Evolutionary conservation across 768 basidiomycete species (phyloP).

Genomic region (Rhizopogon vinicolor): DNA sequence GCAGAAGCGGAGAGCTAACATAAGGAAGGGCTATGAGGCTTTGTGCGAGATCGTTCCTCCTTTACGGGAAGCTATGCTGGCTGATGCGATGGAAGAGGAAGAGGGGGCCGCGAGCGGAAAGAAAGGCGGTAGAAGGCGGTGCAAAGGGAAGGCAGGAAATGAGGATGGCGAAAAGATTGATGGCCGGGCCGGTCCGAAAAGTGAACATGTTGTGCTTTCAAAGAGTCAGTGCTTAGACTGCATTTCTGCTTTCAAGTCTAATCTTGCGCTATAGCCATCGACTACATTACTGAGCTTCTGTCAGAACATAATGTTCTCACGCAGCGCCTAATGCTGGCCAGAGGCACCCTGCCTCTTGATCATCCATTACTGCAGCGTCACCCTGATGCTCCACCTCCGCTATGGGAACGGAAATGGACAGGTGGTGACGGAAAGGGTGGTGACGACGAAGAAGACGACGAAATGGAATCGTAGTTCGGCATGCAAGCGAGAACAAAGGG

Average conservation of each 20-base stretch:
- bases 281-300: conserved; percentile 69
- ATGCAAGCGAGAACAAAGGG: not conserved
- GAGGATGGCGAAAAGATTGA: conserved; percentile 64
- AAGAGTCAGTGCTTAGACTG: conserved; percentile 59
- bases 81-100: conserved; percentile 52
- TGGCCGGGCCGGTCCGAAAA: conserved; percentile 83
- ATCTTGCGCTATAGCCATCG: conserved; percentile 59
- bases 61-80: conserved; percentile 72
- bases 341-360: conserved; percentile 47
- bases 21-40: conserved; percentile 83
- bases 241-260: conserved; percentile 1
- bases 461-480: conserved; percentile 23
- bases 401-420: conserved; percentile 85
- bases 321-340: conserved; percentile 56
- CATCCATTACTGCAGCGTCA: conserved; percentile 48
- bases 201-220: conserved; percentile 83
- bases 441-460: conserved; percentile 43
- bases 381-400: conserved; percentile 30
- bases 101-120: conserved; percentile 30
- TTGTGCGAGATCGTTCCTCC: conserved; percentile 82
- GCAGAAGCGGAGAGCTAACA: conserved; percentile 91
- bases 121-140: conserved; percentile 31
- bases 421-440: conserved; percentile 57
- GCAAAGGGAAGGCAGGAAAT: conserved; percentile 32
- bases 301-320: conserved; percentile 53